Percentiles rank a stretch among this genome's conserved stretches.
Conservation (phyloP, 306 rosid species). For the Canavalia ensiformis region DNA sequence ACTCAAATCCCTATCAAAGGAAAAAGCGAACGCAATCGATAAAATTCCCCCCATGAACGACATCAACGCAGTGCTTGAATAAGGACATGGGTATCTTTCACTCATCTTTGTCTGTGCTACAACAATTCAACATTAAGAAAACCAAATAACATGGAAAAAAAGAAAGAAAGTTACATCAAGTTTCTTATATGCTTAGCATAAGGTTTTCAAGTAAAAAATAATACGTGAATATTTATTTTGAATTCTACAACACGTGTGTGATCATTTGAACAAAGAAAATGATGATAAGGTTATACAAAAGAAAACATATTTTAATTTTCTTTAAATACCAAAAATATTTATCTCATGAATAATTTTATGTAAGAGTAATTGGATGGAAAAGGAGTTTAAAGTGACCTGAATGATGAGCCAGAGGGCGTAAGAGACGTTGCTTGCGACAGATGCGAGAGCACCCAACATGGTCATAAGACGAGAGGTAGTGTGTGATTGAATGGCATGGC, state of each 20-base stretch:
- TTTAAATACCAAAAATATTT: no score
- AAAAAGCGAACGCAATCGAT: conserved; percentile 34
- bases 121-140: not conserved
- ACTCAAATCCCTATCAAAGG: conserved; percentile 42
- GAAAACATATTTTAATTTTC: no score
- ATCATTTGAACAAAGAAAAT: no score
- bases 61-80: conserved; percentile 57
- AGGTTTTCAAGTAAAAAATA: no score
- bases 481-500: not conserved
- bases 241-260: no score
- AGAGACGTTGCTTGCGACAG: conserved; percentile 47
- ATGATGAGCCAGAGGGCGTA: conserved; percentile 56
- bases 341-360: no score
- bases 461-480: not conserved
- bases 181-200: no score
- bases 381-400: conserved; percentile 41
- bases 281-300: no score
- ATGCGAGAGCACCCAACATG: conserved; percentile 39
- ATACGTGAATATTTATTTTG: no score
- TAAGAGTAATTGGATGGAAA: no score
- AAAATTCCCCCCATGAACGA: conserved; percentile 37
- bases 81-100: conserved; percentile 49
- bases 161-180: no score
- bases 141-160: no score
- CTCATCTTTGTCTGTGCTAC: conserved; percentile 57